Conservation (phyloP, 1,284 basidiomycete species). For the Mycena citricolor region DNA sequence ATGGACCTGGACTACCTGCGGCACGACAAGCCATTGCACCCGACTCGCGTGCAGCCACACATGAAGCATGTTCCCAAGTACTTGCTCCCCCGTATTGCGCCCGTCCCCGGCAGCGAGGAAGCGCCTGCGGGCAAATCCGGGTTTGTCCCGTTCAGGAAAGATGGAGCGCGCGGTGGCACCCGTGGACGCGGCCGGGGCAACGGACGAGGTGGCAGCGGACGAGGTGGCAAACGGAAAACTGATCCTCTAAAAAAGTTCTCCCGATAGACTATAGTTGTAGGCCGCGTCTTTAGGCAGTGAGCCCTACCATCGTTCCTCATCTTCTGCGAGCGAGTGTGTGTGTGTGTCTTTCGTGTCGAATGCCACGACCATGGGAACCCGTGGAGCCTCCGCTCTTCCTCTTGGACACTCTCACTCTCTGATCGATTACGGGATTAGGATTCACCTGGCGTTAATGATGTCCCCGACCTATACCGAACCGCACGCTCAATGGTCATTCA, state of each 20-base stretch:
- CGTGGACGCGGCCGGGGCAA: slow-evolving; percentile 47
- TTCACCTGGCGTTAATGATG: no score
- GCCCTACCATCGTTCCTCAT: no score
- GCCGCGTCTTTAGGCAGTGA: no score
- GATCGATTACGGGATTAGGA: no score
- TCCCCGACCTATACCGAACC: no score
- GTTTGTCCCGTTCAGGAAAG: slow-evolving; percentile 75
- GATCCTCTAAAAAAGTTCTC: slow-evolving; percentile 80
- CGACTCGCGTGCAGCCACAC: slow-evolving; percentile 84
- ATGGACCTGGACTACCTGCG: slow-evolving; percentile 90
- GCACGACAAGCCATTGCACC: slow-evolving; percentile 93
- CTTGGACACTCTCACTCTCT: no score
- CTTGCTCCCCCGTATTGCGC: slow-evolving; percentile 80
- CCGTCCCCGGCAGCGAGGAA: slow-evolving; percentile 36
- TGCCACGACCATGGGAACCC: no score
- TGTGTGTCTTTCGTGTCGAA: no score
- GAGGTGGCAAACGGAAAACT: slow-evolving; percentile 63
- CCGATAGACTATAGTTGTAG: no score
- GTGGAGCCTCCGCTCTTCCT: no score
- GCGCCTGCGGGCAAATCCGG: slow-evolving; percentile 33
- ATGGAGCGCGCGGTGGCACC: slow-evolving; percentile 45
- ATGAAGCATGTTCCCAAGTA: slow-evolving; percentile 97
- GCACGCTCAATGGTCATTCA: no score
- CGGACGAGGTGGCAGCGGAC: slow-evolving; percentile 37
- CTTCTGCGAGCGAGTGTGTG: no score